Base-by-base conservation (phyloP, 495 filamentous ascomycete species). In the Penicilliopsis zonata region DNA sequence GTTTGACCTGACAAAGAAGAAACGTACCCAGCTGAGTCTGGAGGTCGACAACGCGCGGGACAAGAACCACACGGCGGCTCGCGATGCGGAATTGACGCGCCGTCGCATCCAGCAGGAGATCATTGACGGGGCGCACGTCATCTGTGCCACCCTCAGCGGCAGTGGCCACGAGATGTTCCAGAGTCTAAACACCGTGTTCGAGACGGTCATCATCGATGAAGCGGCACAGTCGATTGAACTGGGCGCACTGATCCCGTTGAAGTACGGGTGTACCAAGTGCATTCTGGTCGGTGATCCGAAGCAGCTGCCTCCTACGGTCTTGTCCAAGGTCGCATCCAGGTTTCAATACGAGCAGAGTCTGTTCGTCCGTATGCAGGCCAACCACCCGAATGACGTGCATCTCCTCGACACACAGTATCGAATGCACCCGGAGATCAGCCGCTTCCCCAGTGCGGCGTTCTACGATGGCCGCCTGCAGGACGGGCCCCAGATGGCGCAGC, bases 141-240 rank as follows among this genome's bases (percentile, higher is more conserved):
- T 98, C 25, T 98, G 90, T 52, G 82, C 90, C 14, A 98, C 90
- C 0, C 76, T 98, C 33, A 94, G 85, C 50, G 90, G 87, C 33
- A 87, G 81, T 56, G 90, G 90, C 10, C 92, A 96, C 43, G 92
- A 98, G 31, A 94, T 98, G 78, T 93, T 98, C 62, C 86, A 86
- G 56, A 78, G 77, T 42, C 57, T 96, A 30, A 87, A 82, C 43
- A 85, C 96, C 32, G 90, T 96, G 52, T 96, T 98, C 41, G 90
- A 98, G 56, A 95, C 90, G 0, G 90, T 98, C 39, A 80, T 98
- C 46, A 94, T 98, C 46, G 90, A 98, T 46, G 90, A 98, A 65
- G 90, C 90, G 2, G 90, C 90, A 13, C 90, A 98, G 63, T 98
- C 86, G 38, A 90, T 98, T 41, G 90, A 98, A 59, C 67, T 98